A percentile compares a stretch with the other conserved stretches of the same genome.
Evolutionary conservation across 1,139 yeast genomes (phyloP).

Genomic region (Scheffersomyces illinoinensis): DNA sequence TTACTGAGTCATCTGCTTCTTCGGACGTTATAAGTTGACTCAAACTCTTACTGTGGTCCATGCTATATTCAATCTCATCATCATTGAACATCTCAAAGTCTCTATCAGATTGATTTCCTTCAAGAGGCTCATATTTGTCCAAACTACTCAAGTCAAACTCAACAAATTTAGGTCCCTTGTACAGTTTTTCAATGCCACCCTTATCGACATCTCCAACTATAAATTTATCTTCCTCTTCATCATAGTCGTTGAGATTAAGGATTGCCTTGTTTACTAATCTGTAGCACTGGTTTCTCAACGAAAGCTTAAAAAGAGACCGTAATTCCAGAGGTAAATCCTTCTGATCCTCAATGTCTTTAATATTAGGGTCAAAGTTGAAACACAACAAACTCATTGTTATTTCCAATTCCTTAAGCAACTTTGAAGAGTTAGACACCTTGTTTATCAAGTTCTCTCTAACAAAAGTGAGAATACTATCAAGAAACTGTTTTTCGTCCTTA

Average conservation of each 20-base stretch:
- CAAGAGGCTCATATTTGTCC: constrained; percentile 8
- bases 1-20: constrained; percentile 9
- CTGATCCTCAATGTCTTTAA: constrained; percentile 34
- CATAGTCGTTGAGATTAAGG: constrained; percentile 24
- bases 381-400: constrained; percentile 70
- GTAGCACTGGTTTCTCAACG: constrained; percentile 58
- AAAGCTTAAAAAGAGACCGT: constrained; percentile 50
- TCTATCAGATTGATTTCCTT: constrained; percentile 6
- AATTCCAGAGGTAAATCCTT: constrained; percentile 55
- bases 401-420: constrained; percentile 62
- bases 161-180: constrained; percentile 18
- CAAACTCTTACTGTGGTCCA: constrained; percentile 9
- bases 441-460: constrained; percentile 61
- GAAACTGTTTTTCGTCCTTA: constrained; percentile 45
- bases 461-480: constrained; percentile 58
- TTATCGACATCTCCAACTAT: constrained; percentile 6
- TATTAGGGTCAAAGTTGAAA: constrained; percentile 45
- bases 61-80: constrained; percentile 5
- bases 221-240: constrained; percentile 13
- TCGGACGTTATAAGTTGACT: constrained; percentile 5
- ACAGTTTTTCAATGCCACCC: constrained; percentile 6
- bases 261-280: constrained; percentile 57
- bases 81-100: constrained; percentile 12
- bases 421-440: constrained; percentile 53
- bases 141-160: constrained; percentile 17